Conservation (phyloP, 164 flowering plant species). For the Taxillus chinensis region DNA sequence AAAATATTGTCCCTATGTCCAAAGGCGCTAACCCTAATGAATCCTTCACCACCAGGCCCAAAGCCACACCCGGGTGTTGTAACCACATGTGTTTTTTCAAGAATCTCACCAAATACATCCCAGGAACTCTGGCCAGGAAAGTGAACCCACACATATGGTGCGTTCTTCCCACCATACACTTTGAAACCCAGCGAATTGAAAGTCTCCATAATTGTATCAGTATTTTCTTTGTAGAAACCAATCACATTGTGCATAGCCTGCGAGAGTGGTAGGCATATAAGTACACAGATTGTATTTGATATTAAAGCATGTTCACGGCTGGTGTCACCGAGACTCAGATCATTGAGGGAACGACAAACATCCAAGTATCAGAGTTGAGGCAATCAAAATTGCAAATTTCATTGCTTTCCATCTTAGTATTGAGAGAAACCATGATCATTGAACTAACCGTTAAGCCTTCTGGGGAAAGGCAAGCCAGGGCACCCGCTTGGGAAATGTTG, state of each 20-base stretch:
- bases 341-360: not conserved
- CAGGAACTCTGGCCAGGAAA: constrained; percentile 89
- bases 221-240: constrained; percentile 80
- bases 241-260: constrained; percentile 75
- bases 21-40: constrained; percentile 85
- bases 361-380: not conserved
- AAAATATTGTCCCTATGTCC: constrained; percentile 69
- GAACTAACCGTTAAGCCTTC: constrained; percentile 64
- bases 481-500: constrained; percentile 88
- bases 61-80: constrained; percentile 96
- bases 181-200: constrained; percentile 75
- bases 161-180: constrained; percentile 79
- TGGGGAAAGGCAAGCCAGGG: constrained; percentile 69
- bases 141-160: constrained; percentile 92
- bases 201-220: constrained; percentile 65
- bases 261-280: not conserved
- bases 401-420: too few species aligned
- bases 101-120: constrained; percentile 88
- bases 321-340: too few species aligned
- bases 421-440: not conserved
- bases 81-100: constrained; percentile 80
- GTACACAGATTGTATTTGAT: too few species aligned
- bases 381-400: not conserved
- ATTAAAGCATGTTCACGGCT: not conserved
- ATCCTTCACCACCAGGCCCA: constrained; percentile 94